Base-by-base conservation (phyloP, 2,329 filamentous ascomycete genomes). In the Alternaria brassicicola region DNA sequence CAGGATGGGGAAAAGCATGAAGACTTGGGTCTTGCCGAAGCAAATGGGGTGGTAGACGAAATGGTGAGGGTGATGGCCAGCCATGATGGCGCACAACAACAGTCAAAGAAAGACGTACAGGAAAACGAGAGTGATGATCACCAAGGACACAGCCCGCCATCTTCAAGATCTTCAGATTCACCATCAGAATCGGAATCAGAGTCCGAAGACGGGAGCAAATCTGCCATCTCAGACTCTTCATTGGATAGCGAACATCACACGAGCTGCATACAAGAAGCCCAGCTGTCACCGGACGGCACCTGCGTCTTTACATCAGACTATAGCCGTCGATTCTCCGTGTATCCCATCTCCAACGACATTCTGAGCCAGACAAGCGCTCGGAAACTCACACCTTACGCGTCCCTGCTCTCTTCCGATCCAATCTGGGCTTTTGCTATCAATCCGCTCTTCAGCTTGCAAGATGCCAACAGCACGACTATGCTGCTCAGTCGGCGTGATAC, bases 271-370 rank as follows among this genome's bases (percentile, higher is more conserved):
- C 63, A 72, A 28, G 70, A 75, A 41, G 67, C 68, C 0, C 68
- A 75, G 45, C 65, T 76, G 6, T 74, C 69, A 7, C 76, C 83
- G 15, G 86, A 88, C 69, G 86, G 86, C 6, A 86, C 84, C 1
- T 83, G 80, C 21, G 69, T 88, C 23, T 69, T 89, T 57, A 84
- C 85, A 2, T 81, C 82, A 38, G 83, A 80, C 56, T 81, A 76
- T 55, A 77, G 85, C n/a, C 79, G 83, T 64, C 82, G 82, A 1
- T 86, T 83, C 67, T 78, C 86, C 6, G 68, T 88, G 76, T 86
- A 75, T 47, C 59, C 65, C 17, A 57, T 74, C 46, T 38, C 61
- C 25, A 55, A 57, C 8, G 53, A 57, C 39, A 53, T 67, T 23
- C 38, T 63, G 26, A 46, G 53, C 1, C 43, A 63, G 21, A 17